phyloP scores from a whole-genome alignment of 345 rosid species.

The Rhizophora apiculata region DNA sequence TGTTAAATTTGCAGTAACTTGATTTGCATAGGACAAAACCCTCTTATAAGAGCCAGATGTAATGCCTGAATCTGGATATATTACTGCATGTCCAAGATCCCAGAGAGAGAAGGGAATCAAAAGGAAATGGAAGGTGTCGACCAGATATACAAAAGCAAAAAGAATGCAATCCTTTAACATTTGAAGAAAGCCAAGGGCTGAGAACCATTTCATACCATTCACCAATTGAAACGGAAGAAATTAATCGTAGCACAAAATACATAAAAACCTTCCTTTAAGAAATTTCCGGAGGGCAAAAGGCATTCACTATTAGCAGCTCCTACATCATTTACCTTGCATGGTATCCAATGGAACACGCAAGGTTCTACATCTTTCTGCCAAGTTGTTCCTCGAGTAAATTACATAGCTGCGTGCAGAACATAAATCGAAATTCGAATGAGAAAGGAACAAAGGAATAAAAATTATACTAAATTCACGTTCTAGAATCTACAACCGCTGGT shows the following conservation, averaged over 20 bases:
- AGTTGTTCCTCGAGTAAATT: too few relatives aligned
- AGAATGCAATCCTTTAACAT: neutral
- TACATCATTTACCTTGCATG: too few relatives aligned
- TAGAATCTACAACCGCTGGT: too few relatives aligned
- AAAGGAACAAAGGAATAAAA: neutral
- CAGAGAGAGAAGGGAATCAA: neutral
- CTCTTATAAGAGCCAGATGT: too few relatives aligned
- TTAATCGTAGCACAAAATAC: neutral
- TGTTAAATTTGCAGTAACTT: too few relatives aligned
- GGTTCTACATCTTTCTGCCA: too few relatives aligned
- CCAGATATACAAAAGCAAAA: neutral
- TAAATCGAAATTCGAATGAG: neutral
- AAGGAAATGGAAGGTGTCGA: neutral
- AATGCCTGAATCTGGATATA: too few relatives aligned
- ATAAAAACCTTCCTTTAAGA: constrained; percentile 7
- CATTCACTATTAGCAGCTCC: too few relatives aligned
- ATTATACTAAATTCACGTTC: neutral
- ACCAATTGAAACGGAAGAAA: constrained; percentile 14
- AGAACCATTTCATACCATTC: constrained; percentile 9
- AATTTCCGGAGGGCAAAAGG: constrained; percentile 7
- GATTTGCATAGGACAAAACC: too few relatives aligned
- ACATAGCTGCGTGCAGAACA: too few relatives aligned
- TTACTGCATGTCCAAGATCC: neutral
- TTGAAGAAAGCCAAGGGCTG: neutral
- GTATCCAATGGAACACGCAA: too few relatives aligned